Evolutionary conservation across 148 eudicot genomes (phyloP), one percentile per base, ranked within the genome.

Genomic region (Cornus suecica): DNA sequence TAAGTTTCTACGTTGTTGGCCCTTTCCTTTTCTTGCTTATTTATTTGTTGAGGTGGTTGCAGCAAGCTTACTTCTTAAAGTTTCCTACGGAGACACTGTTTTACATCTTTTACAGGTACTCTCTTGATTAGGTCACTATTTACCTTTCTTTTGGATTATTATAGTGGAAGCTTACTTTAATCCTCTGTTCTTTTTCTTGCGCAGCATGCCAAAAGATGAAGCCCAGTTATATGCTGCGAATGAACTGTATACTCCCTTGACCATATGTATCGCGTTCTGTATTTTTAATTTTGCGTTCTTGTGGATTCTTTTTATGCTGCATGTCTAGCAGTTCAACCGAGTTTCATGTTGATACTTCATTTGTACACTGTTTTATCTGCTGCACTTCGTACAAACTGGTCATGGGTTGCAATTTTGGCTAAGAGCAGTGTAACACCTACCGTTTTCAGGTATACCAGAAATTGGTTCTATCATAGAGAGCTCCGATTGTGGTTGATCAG

Each of bases 151-250:
- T n/a, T 0, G 22, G 23, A 58, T 20, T 58, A 7, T 58, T 58
- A 22, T 58, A 58, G 4, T 58, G 62, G 3, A 18, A 20, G 24
- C 29, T 79, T 31, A 68, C 66, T 14, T 60, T 14, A 52, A 31
- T 74, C 41, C 32, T 4, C 65, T 54, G 8, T 45, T 60, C 74
- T 30, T 75, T 20, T 70, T 58, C 62, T 58, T 18, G 10, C 86
- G 82, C 88, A 93, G 98, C 87, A 93, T 93, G 98, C 98, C 98
- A 25, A 91, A 88, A 69, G 97, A 93, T 13, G 94, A 93, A 84
- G 92, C 97, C 37, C 98, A 93, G 81, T 74, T 91, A 63, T 88
- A 65, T 75, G 94, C 98, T 24, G 97, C 98, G 54, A 80, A 87
- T 82, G 98, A 93, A 88, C 86, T 93, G 98, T 93, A 91, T 74